A percentile compares a stretch with the other conserved stretches of the same genome.
Conservation (phyloP, 495 filamentous ascomycete genomes). For the Xylaria scruposa region DNA sequence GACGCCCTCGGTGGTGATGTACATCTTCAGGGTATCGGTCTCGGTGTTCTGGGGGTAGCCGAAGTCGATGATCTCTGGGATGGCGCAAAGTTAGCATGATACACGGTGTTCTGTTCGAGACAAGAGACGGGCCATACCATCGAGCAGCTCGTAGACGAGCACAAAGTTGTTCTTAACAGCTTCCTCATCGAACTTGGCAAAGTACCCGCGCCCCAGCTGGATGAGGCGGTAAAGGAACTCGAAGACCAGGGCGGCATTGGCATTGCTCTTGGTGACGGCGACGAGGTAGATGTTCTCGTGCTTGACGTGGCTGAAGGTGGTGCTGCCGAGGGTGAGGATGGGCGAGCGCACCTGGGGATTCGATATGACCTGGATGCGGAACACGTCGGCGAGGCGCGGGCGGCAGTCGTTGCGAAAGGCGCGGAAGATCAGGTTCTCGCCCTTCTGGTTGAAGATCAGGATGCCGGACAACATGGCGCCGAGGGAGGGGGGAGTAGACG, state of each 20-base stretch:
- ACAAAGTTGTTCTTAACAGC: conserved; percentile 99
- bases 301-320: conserved; percentile 99
- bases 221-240: conserved; percentile 96
- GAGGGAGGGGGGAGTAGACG: neutral
- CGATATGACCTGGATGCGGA: conserved; percentile 99
- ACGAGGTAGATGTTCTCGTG: conserved; percentile 99
- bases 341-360: conserved; percentile 98
- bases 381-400: conserved; percentile 95
- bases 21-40: conserved; percentile 99
- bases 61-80: conserved; percentile 93
- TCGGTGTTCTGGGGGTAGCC: conserved; percentile 99
- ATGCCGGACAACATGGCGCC: conserved; percentile 91
- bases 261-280: conserved; percentile 98
- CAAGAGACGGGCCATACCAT: conserved; percentile 64
- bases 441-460: conserved; percentile 98
- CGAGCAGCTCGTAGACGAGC: conserved; percentile 95
- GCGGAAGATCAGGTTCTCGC: conserved; percentile 99
- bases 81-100: neutral
- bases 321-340: conserved; percentile 95
- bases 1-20: conserved; percentile 99
- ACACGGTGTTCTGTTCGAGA: neutral
- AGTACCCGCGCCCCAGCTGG: conserved; percentile 90
- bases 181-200: conserved; percentile 99
- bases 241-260: conserved; percentile 97
- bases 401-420: conserved; percentile 98